Base-by-base conservation (phyloP, 2,329 filamentous ascomycete species). In the Epichloe elymi region DNA sequence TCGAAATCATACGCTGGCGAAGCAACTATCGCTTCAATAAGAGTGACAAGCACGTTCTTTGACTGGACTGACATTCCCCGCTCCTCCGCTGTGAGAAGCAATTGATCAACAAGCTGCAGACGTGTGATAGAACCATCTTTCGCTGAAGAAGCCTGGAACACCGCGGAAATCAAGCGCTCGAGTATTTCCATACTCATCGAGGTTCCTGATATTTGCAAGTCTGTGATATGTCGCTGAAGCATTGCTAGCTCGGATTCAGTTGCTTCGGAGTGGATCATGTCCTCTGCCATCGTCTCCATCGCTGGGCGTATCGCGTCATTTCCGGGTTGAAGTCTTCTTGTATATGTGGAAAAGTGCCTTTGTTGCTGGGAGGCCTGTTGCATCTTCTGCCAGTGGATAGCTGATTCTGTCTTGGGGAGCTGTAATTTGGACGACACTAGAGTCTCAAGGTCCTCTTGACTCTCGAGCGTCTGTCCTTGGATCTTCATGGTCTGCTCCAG, bases 21-120 rank as follows among this genome's bases (percentile, higher is more conserved):
- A 12, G 37, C 45, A 12, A 67, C 62, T 1, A 70, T 61, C 4
- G 65, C 61, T 50, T 72, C 69, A 14, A 78, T 70, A 36, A 78
- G 63, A 10, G 67, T 59, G 12, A 74, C 67, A 46, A 83, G 67
- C 49, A 82, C 62, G 26, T 76, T 70, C 51, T 71, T 63, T 30
- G 66, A 63, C 50, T 74, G 59, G 19, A 76, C 60, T 2, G 61
- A 54, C 51, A 74, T 61, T 17, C 71, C 70, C 8, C 74, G 70
- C 55, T 73, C 70, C 43, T 71, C 64, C 48, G 75, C 68, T 5
- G 69, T 70, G 14, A 67, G 61, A 7, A 77, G 60, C 12, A 78
- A 59, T 35, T 70, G 61, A 43, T 74, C 65, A 2, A 72, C 66
- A 4, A 76, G 58, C 19, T 62, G 57, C 1, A 71, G 60, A 40